These are phyloP conservation scores for Friedmanniomyces simplex DNA, from an alignment of 495 filamentous ascomycete genomes.

Conservation along the genomic window DNA sequence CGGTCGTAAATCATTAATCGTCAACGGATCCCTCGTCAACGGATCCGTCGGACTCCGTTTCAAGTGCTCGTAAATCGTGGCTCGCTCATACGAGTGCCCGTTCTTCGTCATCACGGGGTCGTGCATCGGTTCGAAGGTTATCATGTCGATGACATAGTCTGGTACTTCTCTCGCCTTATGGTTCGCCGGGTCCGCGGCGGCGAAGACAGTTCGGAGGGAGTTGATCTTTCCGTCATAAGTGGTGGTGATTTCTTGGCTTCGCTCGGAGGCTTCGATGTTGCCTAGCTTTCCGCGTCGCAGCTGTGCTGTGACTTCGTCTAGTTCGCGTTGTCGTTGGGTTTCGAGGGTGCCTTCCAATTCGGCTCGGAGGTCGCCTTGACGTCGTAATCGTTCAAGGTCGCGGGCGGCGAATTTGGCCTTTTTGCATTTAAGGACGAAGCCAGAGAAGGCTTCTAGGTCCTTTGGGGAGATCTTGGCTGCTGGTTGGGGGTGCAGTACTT, in stretches of 20 bases:
- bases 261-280: slow-evolving; percentile 39
- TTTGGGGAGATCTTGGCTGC: slow-evolving; percentile 45
- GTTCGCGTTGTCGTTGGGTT: slow-evolving; percentile 36
- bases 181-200: slow-evolving; percentile 46
- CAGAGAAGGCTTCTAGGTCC: slow-evolving; percentile 45
- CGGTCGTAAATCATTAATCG: slow-evolving; percentile 60
- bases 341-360: slow-evolving; percentile 43
- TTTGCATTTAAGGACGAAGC: slow-evolving; percentile 50
- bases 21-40: slow-evolving; percentile 65
- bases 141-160: slow-evolving; percentile 79
- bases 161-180: slow-evolving; percentile 52
- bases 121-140: slow-evolving; percentile 85
- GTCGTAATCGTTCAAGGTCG: slow-evolving; percentile 33
- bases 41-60: slow-evolving; percentile 67
- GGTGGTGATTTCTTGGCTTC: slow-evolving; percentile 38
- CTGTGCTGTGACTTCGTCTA: slow-evolving; percentile 36
- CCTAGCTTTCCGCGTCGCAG: slow-evolving; percentile 21
- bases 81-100: slow-evolving; percentile 80
- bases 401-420: slow-evolving; percentile 57
- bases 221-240: slow-evolving; percentile 43
- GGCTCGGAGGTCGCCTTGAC: slow-evolving; percentile 42
- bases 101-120: slow-evolving; percentile 70
- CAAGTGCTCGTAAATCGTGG: slow-evolving; percentile 79
- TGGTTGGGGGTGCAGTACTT: slow-evolving; percentile 44
- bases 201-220: slow-evolving; percentile 51